Conservation (phyloP, 2,329 filamentous ascomycete genomes). For the Sordariomycetes sp. region DNA sequence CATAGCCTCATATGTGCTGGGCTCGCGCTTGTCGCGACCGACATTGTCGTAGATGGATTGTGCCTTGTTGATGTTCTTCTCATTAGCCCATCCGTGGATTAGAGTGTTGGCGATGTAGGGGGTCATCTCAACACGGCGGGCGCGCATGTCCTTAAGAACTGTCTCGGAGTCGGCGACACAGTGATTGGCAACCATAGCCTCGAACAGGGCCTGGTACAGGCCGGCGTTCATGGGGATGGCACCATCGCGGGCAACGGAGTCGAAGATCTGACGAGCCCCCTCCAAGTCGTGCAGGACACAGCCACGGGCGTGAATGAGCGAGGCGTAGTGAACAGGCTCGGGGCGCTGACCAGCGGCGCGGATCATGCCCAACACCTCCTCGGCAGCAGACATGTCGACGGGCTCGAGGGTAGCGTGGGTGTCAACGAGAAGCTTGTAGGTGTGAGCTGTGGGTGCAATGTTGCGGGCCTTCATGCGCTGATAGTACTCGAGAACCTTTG, state of each 20-base stretch:
- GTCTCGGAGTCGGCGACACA: slow-evolving; percentile 66
- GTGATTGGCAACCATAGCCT: slow-evolving; percentile 94
- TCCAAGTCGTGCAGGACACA: slow-evolving; percentile 89
- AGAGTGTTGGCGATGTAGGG: slow-evolving; percentile 98
- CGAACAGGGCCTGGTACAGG: slow-evolving; percentile 93
- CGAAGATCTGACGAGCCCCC: slow-evolving; percentile 73
- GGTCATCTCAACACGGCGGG: slow-evolving; percentile 71
- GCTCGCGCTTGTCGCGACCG: slow-evolving; percentile 71
- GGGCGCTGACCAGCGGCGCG: slow-evolving; percentile 63
- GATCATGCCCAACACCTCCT: slow-evolving; percentile 73
- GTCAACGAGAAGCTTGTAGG: slow-evolving; percentile 94
- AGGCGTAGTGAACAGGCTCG: slow-evolving; percentile 92
- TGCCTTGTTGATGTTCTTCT: slow-evolving; percentile 71
- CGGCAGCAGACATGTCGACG: slow-evolving; percentile 77
- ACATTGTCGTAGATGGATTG: slow-evolving; percentile 74
- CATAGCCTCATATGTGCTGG: slow-evolving; percentile 98
- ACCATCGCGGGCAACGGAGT: slow-evolving; percentile 62
- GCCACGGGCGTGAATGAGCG: slow-evolving; percentile 89
- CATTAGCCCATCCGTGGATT: slow-evolving; percentile 91
- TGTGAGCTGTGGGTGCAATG: slow-evolving; percentile 89
- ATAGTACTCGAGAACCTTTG: slow-evolving; percentile 90
- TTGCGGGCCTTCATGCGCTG: slow-evolving; percentile 83
- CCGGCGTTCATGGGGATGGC: slow-evolving; percentile 68
- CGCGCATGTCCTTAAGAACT: slow-evolving; percentile 67
- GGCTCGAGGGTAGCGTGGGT: slow-evolving; percentile 91